Base-by-base conservation (phyloP, 371 early-diverging fungal genomes). In the Phascolomyces articulosus region DNA sequence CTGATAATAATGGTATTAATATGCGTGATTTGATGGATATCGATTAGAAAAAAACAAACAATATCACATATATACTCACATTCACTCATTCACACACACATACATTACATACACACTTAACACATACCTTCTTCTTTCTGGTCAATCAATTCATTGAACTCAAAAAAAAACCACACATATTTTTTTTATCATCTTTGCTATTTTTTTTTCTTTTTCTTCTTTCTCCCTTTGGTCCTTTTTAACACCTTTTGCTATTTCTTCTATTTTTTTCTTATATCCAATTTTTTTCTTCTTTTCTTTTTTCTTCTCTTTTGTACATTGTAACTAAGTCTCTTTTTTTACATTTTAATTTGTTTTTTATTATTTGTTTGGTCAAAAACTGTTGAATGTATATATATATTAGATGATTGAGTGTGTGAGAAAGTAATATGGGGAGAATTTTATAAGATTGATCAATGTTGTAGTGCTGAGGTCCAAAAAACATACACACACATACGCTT, bases 21-120 rank as follows among this genome's bases (percentile, higher is more conserved):
- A 47, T 54, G 44, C 68, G 63, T 28, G 68, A 68, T 63, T 34
- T 68, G 49, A 68, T 68, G 68, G 68, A 68, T 34, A 60, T 63
- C 21, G 68, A 68, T 63, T 68, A 57, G 57, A n/a, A 8, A 44
- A 44, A 4, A 44, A n/a, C 16, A 44, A 44, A 13, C 8, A 44
- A 4, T 4, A n/a, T 44, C 4, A 18, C 4, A 18, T n/a, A 4
- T 13, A 44, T 44, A 44, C 16, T 44, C 8, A 18, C 44, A 44
- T 44, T n/a, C 15, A 13, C 44, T 13, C n/a, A 15, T 4, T 44
- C 44, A 44, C 16, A 15, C 16, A 15, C 15, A 44, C 16, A n/a
- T n/a, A n/a, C n/a, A n/a, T n/a, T n/a, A n/a, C n/a, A n/a, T n/a
- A n/a, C n/a, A n/a, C n/a, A n/a, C n/a, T n/a, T n/a, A n/a, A n/a